A percentile compares a stretch with the other conserved stretches of the same genome.
Conservation (phyloP, 192 early-diverging fungal genomes). For the Rhizoclosmatium globosum region DNA sequence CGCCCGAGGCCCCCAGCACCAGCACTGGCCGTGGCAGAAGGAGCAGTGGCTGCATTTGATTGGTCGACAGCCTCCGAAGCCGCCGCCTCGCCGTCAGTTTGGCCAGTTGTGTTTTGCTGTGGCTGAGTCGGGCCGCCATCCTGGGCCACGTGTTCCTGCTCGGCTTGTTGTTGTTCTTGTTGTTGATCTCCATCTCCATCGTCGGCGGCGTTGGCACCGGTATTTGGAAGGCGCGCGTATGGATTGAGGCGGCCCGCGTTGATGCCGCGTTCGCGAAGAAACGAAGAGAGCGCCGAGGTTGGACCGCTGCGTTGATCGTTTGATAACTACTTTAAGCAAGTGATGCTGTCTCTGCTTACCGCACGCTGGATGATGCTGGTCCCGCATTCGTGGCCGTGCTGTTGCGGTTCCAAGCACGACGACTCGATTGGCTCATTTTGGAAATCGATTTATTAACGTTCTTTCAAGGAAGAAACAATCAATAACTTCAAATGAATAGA, state of each 20-base stretch:
- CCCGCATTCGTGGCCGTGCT: neutral
- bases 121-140: too few species aligned
- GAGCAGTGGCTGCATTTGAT: neutral
- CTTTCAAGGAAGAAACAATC: neutral
- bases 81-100: neutral
- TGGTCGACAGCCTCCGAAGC: neutral
- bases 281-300: constrained; percentile 32
- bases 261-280: constrained; percentile 39
- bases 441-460: neutral
- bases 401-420: constrained; percentile 22
- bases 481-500: too few species aligned
- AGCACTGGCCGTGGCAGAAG: too few species aligned
- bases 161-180: neutral
- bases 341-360: neutral
- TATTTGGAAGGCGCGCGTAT: constrained; percentile 25
- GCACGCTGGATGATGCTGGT: constrained; percentile 5
- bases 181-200: neutral
- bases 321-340: too few species aligned
- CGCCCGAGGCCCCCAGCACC: too few species aligned
- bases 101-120: too few species aligned
- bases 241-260: constrained; percentile 33
- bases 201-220: neutral
- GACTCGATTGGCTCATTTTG: constrained; percentile 22
- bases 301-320: neutral
- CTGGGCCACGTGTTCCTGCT: neutral